These are phyloP conservation scores for Heritiera fomes DNA, from an alignment of 345 rosid genomes.

Conservation along the genomic window DNA sequence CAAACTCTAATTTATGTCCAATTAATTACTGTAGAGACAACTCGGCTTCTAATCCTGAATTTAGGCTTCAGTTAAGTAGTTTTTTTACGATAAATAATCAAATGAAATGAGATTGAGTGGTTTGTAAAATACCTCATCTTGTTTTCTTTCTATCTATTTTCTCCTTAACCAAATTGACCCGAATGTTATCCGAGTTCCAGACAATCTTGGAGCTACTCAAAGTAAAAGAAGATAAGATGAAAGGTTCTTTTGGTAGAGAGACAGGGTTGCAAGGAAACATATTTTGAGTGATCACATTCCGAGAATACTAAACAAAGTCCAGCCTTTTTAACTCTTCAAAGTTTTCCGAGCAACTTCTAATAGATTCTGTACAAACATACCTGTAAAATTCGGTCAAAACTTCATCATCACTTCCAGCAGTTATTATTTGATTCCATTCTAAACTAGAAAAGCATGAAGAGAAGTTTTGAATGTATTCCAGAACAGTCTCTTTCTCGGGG, in stretches of 20 bases:
- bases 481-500: slow-evolving; percentile 44
- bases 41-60: background rate
- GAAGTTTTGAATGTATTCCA: slow-evolving; percentile 52
- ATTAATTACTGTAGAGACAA: background rate
- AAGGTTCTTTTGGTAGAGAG: background rate
- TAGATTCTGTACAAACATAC: slow-evolving; percentile 28
- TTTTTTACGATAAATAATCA: background rate
- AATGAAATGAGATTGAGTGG: background rate
- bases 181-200: background rate
- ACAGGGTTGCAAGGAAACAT: background rate
- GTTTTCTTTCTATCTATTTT: background rate
- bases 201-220: background rate
- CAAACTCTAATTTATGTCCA: background rate
- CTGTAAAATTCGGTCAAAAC: slow-evolving; percentile 59
- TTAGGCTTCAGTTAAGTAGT: background rate
- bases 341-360: slow-evolving; percentile 3
- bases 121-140: background rate
- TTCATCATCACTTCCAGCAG: slow-evolving; percentile 41
- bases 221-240: background rate
- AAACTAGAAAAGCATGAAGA: slow-evolving; percentile 51
- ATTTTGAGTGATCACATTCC: background rate
- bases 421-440: slow-evolving; percentile 54
- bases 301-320: background rate
- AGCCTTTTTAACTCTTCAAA: background rate
- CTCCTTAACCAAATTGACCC: background rate